phyloP scores from a whole-genome alignment of 2,329 filamentous ascomycete species.

The Raffaelea ambrosiae region DNA sequence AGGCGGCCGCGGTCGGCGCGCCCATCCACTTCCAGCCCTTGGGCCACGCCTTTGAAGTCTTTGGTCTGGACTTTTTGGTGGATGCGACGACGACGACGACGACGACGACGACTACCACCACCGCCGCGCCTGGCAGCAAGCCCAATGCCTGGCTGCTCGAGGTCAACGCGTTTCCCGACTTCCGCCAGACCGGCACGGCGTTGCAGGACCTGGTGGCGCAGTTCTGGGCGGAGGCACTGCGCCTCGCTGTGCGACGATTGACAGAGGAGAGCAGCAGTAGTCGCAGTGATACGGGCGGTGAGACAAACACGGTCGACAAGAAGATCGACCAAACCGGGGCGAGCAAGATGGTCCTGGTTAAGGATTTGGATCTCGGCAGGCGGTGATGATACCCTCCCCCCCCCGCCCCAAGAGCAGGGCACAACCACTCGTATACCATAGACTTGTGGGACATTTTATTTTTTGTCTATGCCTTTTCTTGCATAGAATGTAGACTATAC shows the following conservation, averaged over 20 bases:
- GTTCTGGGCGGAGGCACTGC: slow-evolving; percentile 68
- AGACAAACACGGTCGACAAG: slow-evolving; percentile 10
- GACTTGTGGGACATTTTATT: no score
- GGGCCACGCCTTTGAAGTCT: slow-evolving; percentile 84
- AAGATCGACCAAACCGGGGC: neutral
- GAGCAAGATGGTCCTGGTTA: slow-evolving; percentile 39
- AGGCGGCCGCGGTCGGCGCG: slow-evolving; percentile 77
- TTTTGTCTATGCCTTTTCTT: no score
- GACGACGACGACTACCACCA: slow-evolving; percentile 25
- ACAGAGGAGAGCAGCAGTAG: slow-evolving; percentile 35
- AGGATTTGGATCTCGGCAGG: slow-evolving; percentile 44
- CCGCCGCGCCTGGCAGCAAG: no score
- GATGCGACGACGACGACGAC: slow-evolving; percentile 33
- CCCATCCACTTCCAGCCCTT: slow-evolving; percentile 86
- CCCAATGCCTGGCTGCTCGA: slow-evolving; percentile 66
- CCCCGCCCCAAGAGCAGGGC: no score
- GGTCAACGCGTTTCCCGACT: slow-evolving; percentile 94
- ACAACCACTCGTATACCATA: no score
- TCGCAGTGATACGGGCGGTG: slow-evolving; percentile 11
- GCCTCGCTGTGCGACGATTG: slow-evolving; percentile 57
- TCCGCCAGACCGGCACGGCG: slow-evolving; percentile 77
- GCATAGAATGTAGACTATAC: no score
- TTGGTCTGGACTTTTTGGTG: slow-evolving; percentile 84
- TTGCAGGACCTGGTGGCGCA: slow-evolving; percentile 63
- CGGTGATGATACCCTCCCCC: slow-evolving; percentile 19